Percentiles rank a stretch among this genome's conserved stretches.
These are phyloP conservation scores for Mucor indicus DNA, from an alignment of 371 early-diverging fungal genomes.

Conservation along the genomic window DNA sequence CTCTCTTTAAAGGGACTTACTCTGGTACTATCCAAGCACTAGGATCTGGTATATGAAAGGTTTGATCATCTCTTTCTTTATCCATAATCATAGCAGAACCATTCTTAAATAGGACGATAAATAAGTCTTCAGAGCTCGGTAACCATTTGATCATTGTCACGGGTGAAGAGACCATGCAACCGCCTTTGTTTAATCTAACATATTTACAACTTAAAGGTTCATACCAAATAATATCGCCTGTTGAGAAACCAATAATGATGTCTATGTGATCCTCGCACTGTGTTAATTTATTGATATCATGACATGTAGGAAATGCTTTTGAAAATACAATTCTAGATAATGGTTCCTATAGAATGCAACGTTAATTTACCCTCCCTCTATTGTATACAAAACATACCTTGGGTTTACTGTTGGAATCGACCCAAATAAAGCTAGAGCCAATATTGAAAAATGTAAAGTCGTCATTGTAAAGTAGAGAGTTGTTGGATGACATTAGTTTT, in stretches of 20 bases:
- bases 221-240: conserved; percentile 85
- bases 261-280: conserved; percentile 64
- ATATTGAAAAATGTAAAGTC: conserved; percentile 51
- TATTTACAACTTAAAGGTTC: conserved; percentile 72
- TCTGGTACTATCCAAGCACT: conserved; percentile 25
- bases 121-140: conserved; percentile 82
- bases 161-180: conserved; percentile 60
- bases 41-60: conserved; percentile 40
- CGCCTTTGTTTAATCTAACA: conserved; percentile 37
- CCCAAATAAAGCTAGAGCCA: conserved; percentile 72
- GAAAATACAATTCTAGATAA: conserved; percentile 76
- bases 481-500: conserved; percentile 62
- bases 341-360: conserved; percentile 55
- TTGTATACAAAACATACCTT: conserved; percentile 50
- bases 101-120: conserved; percentile 78
- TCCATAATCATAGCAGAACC: conserved; percentile 82
- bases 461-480: conserved; percentile 48
- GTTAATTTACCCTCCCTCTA: background rate
- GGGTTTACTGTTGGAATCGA: conserved; percentile 57
- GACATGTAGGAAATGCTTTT: conserved; percentile 81
- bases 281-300: conserved; percentile 81
- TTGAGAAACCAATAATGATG: conserved; percentile 72
- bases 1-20: conserved; percentile 11
- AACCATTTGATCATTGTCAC: conserved; percentile 88
- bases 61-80: conserved; percentile 79